A percentile compares a stretch with the other conserved stretches of the same genome.
These are phyloP conservation scores for Endotrypanum monterogeii DNA, from an alignment of 208 protist genomes.

Conservation along the genomic window DNA sequence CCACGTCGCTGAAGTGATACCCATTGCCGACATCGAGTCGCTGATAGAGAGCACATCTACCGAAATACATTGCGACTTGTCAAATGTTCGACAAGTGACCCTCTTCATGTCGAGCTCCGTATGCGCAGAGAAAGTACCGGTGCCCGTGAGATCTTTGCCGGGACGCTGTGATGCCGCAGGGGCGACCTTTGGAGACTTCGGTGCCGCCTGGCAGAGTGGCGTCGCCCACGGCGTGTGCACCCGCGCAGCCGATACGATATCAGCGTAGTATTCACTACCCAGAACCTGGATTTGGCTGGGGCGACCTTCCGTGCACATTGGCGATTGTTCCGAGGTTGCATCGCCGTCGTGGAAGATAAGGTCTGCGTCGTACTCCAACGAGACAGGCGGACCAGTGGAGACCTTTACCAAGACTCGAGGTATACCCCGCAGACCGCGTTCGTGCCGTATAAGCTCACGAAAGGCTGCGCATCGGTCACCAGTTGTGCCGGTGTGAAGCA, in stretches of 20 bases:
- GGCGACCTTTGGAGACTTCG: too few species aligned
- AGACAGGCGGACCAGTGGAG: neutral
- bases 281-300: constrained; percentile 3
- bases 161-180: neutral
- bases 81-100: neutral
- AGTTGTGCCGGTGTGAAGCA: neutral
- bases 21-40: constrained; percentile 4
- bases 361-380: constrained; percentile 11
- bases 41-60: constrained; percentile 16
- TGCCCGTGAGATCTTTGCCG: neutral
- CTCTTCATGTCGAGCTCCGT: neutral
- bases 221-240: constrained; percentile 20
- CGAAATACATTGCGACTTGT: neutral
- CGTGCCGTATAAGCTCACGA: constrained; percentile 7
- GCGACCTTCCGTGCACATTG: neutral
- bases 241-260: constrained; percentile 14
- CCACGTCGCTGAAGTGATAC: constrained; percentile 19
- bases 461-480: neutral
- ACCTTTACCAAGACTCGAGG: constrained; percentile 5
- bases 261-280: constrained; percentile 7
- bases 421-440: constrained; percentile 5
- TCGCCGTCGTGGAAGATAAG: neutral
- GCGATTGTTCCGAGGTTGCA: neutral
- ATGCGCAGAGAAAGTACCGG: neutral
- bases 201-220: constrained; percentile 5